Evolutionary conservation across 257 asterid species (phyloP).

Genomic region (Osmanthus fragrans): DNA sequence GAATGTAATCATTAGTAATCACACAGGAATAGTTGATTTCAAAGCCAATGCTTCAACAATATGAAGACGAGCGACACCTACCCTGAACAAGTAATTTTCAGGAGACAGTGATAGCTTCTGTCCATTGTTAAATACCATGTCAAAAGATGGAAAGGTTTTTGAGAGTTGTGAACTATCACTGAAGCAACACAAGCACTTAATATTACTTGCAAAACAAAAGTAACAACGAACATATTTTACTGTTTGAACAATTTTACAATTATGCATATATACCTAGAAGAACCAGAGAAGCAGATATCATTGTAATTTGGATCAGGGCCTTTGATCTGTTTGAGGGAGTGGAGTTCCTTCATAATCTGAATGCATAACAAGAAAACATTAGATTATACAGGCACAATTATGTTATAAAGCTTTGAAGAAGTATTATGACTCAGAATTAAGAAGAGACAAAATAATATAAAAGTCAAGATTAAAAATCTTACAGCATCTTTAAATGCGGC

Average conservation of each 20-base stretch:
- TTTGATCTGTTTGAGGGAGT: constrained; percentile 68
- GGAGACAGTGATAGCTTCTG: constrained; percentile 85
- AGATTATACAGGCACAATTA: constrained; percentile 6
- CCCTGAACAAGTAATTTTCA: constrained; percentile 96
- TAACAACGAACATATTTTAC: constrained; percentile 18
- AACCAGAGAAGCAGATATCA: constrained; percentile 96
- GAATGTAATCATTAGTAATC: constrained; percentile 13
- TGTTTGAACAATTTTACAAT: constrained; percentile 18
- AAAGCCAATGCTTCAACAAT: constrained; percentile 10
- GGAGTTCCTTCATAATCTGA: constrained; percentile 70
- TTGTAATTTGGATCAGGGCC: constrained; percentile 95
- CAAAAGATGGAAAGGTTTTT: constrained; percentile 75
- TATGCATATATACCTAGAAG: constrained; percentile 71
- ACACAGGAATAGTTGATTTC: constrained; percentile 1
- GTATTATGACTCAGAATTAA: not conserved
- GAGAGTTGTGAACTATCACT: constrained; percentile 75
- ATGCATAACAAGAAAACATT: constrained; percentile 29
- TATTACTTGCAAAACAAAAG: constrained; percentile 27
- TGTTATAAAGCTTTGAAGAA: not conserved
- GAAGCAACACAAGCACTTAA: constrained; percentile 41
- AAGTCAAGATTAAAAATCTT: constrained; percentile 40
- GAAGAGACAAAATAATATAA: constrained; percentile 24
- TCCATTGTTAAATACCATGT: constrained; percentile 83
- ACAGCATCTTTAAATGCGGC: constrained; percentile 81
- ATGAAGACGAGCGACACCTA: constrained; percentile 28